Evolutionary conservation across 176 grass and related monocot species (phyloP).

Genomic region (Oryza australiensis): DNA sequence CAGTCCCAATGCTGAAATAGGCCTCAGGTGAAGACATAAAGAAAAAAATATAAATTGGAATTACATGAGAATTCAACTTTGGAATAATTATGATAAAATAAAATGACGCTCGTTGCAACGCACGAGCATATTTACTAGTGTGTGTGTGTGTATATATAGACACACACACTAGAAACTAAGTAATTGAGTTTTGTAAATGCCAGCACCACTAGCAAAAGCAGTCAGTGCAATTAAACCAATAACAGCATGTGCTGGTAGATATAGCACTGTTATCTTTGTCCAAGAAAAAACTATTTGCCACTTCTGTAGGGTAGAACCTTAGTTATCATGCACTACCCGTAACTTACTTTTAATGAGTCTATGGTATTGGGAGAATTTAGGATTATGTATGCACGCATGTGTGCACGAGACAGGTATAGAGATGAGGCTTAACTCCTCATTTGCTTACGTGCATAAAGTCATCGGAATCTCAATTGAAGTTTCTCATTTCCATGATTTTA

Average conservation of each 20-base stretch:
- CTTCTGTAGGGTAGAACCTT: not conserved
- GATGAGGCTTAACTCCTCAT: not conserved
- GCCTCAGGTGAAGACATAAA: too few species aligned
- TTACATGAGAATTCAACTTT: too few species aligned
- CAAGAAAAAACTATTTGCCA: not conserved
- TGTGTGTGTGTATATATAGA: too few species aligned
- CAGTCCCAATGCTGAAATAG: too few species aligned
- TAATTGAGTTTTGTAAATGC: not conserved
- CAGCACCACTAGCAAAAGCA: slow-evolving; percentile 2
- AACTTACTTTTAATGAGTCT: not conserved
- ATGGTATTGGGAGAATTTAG: not conserved
- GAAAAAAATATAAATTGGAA: too few species aligned
- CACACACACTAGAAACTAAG: too few species aligned
- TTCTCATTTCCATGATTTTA: not conserved
- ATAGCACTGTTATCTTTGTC: not conserved
- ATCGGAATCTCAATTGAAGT: not conserved
- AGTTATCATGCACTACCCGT: not conserved
- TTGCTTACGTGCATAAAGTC: not conserved
- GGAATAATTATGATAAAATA: too few species aligned
- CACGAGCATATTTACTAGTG: too few species aligned
- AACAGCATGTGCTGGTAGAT: not conserved
- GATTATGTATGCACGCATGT: not conserved
- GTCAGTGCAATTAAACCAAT: not conserved
- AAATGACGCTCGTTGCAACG: too few species aligned
- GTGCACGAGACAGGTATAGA: not conserved